Evolutionary conservation across 169 alveolate species (phyloP), one percentile per base, ranked within the genome.

Genomic region (Plasmodium gaboni): DNA sequence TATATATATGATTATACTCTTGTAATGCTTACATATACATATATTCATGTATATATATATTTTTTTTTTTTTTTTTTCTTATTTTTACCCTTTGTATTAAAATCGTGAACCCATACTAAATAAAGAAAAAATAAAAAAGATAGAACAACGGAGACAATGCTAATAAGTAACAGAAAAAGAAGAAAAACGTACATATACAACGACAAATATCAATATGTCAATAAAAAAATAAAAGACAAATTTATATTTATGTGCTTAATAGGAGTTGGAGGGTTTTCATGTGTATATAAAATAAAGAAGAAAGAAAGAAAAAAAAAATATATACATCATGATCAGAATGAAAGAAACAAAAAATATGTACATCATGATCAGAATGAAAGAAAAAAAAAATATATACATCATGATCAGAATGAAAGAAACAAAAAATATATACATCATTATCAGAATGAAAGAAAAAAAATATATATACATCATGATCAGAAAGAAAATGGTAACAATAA

Each of bases 251-350:
- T 61, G 9, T 76, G 65, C 17, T 67, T 76, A 50, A 64, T 76
- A 53, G 88, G 74, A 3, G 76, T 65, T 2, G 88, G 88, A 38
- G 88, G 88, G 1, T 76, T 76, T 67, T 76, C 76, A 17, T 76
- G 76, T 28, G 88, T 76, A 3, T 76, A 76, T 38, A 76, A 64
- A 46, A 76, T 63, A n/a, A 61, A 19, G 24, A 76, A 76, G 32
- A 76, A 59, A 67, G 19, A 24, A 46, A 74, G 22, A 26, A 55
- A 63, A 24, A 63, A 32, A 32, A 32, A 32, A 32, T 0, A 32
- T 5, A 32, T 5, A 32, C 7, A 32, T 6, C 4, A 19, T 19
- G 22, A 19, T 19, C 22, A 19, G 0, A 19, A 19, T 19, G 22
- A 19, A 19, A 19, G 0, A 19, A 19, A 19, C 22, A 32, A 32